Evolutionary conservation across 73 alveolate species (phyloP).

Genomic region (Uronychia setigera): DNA sequence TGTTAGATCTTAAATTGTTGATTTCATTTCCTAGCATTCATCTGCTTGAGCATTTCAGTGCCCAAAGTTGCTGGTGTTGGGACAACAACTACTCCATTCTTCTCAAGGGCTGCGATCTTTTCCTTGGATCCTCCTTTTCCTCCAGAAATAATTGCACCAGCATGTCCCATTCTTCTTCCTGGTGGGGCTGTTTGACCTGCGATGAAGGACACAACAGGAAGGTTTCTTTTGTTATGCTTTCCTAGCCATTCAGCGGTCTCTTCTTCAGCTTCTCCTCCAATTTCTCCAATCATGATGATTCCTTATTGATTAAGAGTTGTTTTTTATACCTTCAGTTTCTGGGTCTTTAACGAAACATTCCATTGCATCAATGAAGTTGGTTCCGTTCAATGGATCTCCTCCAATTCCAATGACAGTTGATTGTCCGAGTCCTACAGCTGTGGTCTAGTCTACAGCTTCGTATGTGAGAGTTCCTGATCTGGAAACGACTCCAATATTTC

Average conservation of each 20-base stretch:
- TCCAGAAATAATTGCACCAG: constrained; percentile 98
- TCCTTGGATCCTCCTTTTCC: constrained; percentile 73
- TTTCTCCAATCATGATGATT: constrained; percentile 97
- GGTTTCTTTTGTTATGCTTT: constrained; percentile 78
- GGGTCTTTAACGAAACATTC: constrained; percentile 91
- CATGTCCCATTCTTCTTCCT: constrained; percentile 98
- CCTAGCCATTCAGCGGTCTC: constrained; percentile 90
- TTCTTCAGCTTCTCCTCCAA: constrained; percentile 97
- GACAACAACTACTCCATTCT: constrained; percentile 63
- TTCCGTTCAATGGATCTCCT: constrained; percentile 98
- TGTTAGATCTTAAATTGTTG: no score
- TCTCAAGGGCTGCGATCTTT: constrained; percentile 92
- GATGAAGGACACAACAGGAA: constrained; percentile 94
- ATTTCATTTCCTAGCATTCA: no score
- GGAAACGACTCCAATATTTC: constrained; percentile 83
- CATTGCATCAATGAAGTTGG: constrained; percentile 95
- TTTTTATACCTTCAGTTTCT: constrained; percentile 84
- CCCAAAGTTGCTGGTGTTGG: no score
- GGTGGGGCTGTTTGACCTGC: constrained; percentile 96
- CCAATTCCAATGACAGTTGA: constrained; percentile 95
- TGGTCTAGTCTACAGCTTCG: constrained; percentile 97
- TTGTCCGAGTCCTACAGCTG: constrained; percentile 93
- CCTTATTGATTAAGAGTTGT: constrained; percentile 30
- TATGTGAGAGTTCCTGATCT: constrained; percentile 97
- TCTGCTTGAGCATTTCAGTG: no score